phyloP scores from a whole-genome alignment of 2,329 filamentous ascomycete species.

The Emmonsiellopsis sp. region DNA sequence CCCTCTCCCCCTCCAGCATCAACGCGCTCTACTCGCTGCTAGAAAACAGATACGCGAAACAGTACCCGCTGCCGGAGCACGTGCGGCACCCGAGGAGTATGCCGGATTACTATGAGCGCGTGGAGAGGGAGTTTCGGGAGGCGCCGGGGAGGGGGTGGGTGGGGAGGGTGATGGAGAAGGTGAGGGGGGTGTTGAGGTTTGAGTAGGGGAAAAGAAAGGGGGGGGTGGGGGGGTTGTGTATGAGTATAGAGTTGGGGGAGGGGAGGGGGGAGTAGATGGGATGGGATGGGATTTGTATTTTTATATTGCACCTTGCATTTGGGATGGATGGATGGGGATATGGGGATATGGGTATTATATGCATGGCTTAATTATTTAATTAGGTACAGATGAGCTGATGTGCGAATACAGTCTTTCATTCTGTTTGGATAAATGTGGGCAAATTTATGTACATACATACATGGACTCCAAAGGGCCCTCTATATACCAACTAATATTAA shows the following conservation, averaged over 20 bases:
- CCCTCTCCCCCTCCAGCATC: slow-evolving; percentile 24
- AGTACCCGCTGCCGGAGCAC: slow-evolving; percentile 38
- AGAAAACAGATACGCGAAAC: slow-evolving; percentile 46
- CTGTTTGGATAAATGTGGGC: neutral
- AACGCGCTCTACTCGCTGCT: slow-evolving; percentile 53
- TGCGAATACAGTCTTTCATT: neutral
- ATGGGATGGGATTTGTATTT: neutral
- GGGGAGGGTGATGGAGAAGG: slow-evolving; percentile 34
- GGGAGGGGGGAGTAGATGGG: neutral
- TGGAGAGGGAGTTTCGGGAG: slow-evolving; percentile 45
- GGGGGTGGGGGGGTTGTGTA: slow-evolving; percentile 71
- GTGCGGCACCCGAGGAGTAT: slow-evolving; percentile 42
- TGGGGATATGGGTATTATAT: neutral
- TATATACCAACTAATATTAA: too few relatives aligned
- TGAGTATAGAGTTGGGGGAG: slow-evolving; percentile 44
- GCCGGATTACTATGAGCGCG: slow-evolving; percentile 42
- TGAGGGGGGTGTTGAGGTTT: slow-evolving; percentile 40
- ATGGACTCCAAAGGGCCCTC: neutral
- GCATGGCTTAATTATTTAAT: neutral
- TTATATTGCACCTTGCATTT: neutral
- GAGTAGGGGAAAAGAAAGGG: slow-evolving; percentile 54
- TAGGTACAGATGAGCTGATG: neutral
- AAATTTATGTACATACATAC: neutral
- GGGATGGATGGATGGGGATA: too few relatives aligned
- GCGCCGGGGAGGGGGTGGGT: slow-evolving; percentile 41